Conservation (phyloP, 164 flowering plant species). For the Vitis labrusca region DNA sequence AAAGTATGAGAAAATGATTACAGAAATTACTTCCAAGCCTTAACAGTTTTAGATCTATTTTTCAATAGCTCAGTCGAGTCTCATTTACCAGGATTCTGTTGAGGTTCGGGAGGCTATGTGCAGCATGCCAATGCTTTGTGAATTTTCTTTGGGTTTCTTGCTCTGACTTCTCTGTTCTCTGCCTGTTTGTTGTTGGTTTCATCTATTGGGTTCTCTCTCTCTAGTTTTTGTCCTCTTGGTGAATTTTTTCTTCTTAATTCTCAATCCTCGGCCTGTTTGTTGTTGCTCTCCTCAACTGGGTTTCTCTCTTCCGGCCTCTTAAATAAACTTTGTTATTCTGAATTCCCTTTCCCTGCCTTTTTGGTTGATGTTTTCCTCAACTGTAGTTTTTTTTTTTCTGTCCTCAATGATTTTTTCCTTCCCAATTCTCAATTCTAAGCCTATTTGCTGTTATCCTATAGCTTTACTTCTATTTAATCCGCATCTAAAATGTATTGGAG, state of each 20-base stretch:
- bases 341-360: no score
- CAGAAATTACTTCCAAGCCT: no score
- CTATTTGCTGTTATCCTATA: background rate
- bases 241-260: background rate
- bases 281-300: background rate
- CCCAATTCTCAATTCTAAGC: no score
- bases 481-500: no score
- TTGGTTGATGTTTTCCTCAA: no score
- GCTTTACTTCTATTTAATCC: no score
- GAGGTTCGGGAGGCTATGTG: slow-evolving; percentile 71
- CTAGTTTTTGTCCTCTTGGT: background rate
- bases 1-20: no score
- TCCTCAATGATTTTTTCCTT: no score
- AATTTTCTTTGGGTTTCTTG: slow-evolving; percentile 24
- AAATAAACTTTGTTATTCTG: background rate
- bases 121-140: slow-evolving; percentile 80
- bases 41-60: no score
- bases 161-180: background rate
- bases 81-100: slow-evolving; percentile 52
- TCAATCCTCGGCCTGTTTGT: no score
- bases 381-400: background rate
- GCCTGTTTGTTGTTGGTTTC: background rate
- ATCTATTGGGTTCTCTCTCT: background rate
- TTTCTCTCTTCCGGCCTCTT: background rate
- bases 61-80: no score